These are phyloP conservation scores for Tylopilus subfusipes DNA, from an alignment of 768 basidiomycete genomes.

Conservation along the genomic window DNA sequence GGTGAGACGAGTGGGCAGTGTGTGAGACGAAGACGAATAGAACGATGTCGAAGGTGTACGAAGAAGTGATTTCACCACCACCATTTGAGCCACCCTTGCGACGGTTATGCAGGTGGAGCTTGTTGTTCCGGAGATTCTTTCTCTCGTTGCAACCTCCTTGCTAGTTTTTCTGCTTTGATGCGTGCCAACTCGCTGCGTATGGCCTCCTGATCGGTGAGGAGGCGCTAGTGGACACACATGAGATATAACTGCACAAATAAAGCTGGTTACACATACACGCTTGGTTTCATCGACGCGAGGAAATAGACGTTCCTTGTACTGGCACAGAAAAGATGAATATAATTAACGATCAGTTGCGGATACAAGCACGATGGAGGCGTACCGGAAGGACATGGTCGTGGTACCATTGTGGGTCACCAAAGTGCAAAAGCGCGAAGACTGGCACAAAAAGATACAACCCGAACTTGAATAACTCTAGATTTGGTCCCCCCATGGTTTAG, in stretches of 20 bases:
- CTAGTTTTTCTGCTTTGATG: constrained; percentile 61
- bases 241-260: constrained; percentile 2
- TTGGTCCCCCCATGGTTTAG: constrained; percentile 68
- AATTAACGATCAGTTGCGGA: not conserved
- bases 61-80: constrained; percentile 18
- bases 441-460: constrained; percentile 83
- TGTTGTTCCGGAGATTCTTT: constrained; percentile 31
- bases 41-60: not conserved
- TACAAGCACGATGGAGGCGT: constrained; percentile 20
- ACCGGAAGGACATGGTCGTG: constrained; percentile 73
- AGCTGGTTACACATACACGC: constrained; percentile 37
- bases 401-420: constrained; percentile 89
- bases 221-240: constrained; percentile 35
- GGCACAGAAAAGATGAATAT: not conserved
- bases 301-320: constrained; percentile 76
- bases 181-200: constrained; percentile 68
- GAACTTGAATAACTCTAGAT: constrained; percentile 90
- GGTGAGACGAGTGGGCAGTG: not conserved
- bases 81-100: constrained; percentile 28
- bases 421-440: constrained; percentile 74
- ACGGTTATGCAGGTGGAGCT: constrained; percentile 13
- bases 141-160: constrained; percentile 42
- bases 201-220: constrained; percentile 64
- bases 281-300: constrained; percentile 56
- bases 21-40: not conserved